Percentiles rank a stretch among this genome's conserved stretches.
Conservation (phyloP, 2,329 filamentous ascomycete genomes). For the Penicillium sp. region DNA sequence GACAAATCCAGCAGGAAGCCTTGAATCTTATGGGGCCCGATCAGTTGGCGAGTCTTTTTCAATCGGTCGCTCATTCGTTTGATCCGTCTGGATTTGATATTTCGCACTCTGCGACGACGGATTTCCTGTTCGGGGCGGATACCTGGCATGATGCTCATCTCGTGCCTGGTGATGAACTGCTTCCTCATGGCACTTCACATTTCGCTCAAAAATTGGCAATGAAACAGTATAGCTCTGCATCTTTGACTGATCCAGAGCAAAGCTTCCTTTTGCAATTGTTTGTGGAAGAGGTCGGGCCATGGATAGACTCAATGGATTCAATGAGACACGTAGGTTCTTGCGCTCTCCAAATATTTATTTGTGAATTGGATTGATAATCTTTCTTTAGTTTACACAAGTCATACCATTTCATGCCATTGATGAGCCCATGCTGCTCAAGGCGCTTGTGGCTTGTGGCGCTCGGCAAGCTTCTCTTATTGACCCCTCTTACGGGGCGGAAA, state of each 20-base stretch:
- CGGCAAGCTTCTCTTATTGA: constrained; percentile 75
- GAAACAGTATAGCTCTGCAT: constrained; percentile 56
- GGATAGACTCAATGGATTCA: constrained; percentile 91
- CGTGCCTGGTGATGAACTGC: constrained; percentile 23
- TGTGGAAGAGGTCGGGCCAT: constrained; percentile 82
- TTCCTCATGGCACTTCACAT: constrained; percentile 31
- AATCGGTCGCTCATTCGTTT: constrained; percentile 55
- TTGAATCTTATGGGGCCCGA: constrained; percentile 32
- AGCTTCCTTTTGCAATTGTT: constrained; percentile 90
- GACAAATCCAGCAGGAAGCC: constrained; percentile 26
- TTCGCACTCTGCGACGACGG: constrained; percentile 35
- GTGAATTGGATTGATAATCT: constrained; percentile 6
- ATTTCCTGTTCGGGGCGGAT: constrained; percentile 30
- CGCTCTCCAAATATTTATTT: neutral
- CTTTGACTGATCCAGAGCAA: constrained; percentile 73
- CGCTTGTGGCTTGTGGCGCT: constrained; percentile 84
- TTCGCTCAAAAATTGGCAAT: constrained; percentile 42
- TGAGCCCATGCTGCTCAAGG: constrained; percentile 86
- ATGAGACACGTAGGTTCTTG: constrained; percentile 65
- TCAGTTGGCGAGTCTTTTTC: constrained; percentile 47
- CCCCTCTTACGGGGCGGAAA: constrained; percentile 70
- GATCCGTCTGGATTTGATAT: constrained; percentile 49
- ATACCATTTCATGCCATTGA: constrained; percentile 81
- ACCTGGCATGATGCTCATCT: constrained; percentile 25
- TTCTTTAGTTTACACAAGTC: constrained; percentile 67